Evolutionary conservation across 2,329 filamentous ascomycete genomes (phyloP).

Genomic region (Phaeosphaeria sp.): DNA sequence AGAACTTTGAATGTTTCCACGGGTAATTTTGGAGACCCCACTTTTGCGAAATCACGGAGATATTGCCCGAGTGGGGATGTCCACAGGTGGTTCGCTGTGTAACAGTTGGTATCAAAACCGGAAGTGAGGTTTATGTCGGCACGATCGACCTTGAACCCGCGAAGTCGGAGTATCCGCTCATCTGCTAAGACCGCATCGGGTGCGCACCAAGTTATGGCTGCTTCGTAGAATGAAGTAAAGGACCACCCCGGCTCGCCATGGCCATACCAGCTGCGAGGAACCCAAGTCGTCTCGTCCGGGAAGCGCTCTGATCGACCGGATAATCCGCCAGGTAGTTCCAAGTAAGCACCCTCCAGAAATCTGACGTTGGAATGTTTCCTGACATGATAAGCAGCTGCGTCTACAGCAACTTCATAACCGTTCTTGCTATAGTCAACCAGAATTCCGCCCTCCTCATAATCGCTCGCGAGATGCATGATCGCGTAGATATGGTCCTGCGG

Average conservation of each 20-base stretch:
- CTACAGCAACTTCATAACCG: not conserved
- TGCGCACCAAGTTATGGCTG: too few relatives aligned
- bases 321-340: not conserved
- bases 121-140: not conserved
- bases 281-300: not conserved
- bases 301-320: not conserved
- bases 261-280: not conserved
- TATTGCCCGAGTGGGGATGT: not conserved
- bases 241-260: not conserved
- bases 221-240: too few relatives aligned
- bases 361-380: not conserved
- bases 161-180: not conserved
- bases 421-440: slow-evolving; percentile 4
- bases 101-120: not conserved
- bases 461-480: slow-evolving; percentile 4
- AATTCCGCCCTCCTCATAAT: slow-evolving; percentile 5
- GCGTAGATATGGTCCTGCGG: slow-evolving; percentile 4
- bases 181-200: too few relatives aligned
- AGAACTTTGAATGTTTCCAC: not conserved
- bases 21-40: not conserved
- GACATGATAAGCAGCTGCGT: not conserved
- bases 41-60: not conserved
- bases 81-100: not conserved
- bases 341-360: not conserved
- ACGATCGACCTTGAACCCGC: not conserved